Evolutionary conservation across 805 yeast genomes (phyloP).

Genomic region (Cyberlindnera japonica): DNA sequence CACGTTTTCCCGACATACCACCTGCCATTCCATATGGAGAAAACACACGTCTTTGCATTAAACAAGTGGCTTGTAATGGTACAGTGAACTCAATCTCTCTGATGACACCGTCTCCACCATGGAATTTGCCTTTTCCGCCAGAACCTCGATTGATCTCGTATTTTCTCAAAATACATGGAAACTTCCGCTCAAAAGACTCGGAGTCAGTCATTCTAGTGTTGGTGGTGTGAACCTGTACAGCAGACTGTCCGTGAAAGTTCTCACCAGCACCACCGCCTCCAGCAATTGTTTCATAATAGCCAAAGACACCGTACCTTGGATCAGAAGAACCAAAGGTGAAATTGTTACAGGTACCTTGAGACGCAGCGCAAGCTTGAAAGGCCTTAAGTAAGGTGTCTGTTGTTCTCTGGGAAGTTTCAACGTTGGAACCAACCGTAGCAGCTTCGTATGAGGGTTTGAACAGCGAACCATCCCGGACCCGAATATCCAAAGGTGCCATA

Average conservation of each 20-base stretch:
- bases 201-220: constrained; percentile 54
- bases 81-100: constrained; percentile 45
- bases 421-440: constrained; percentile 50
- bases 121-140: constrained; percentile 46
- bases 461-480: constrained; percentile 33
- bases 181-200: constrained; percentile 49
- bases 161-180: constrained; percentile 46
- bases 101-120: constrained; percentile 50
- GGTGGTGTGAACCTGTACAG: constrained; percentile 51
- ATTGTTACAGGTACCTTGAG: constrained; percentile 57
- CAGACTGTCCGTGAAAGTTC: constrained; percentile 48
- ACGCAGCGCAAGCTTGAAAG: constrained; percentile 52
- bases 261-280: constrained; percentile 55
- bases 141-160: constrained; percentile 41
- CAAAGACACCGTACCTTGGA: constrained; percentile 43
- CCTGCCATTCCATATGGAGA: constrained; percentile 56
- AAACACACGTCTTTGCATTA: constrained; percentile 48
- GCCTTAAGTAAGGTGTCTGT: constrained; percentile 52
- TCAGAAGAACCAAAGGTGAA: constrained; percentile 52
- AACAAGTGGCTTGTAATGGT: constrained; percentile 40
- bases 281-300: constrained; percentile 52
- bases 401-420: constrained; percentile 53
- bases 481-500: constrained; percentile 60
- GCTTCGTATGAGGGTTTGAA: constrained; percentile 38
- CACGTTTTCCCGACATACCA: constrained; percentile 49